Evolutionary conservation across 805 yeast species (phyloP).

Genomic region (Teunomyces kruisii): DNA sequence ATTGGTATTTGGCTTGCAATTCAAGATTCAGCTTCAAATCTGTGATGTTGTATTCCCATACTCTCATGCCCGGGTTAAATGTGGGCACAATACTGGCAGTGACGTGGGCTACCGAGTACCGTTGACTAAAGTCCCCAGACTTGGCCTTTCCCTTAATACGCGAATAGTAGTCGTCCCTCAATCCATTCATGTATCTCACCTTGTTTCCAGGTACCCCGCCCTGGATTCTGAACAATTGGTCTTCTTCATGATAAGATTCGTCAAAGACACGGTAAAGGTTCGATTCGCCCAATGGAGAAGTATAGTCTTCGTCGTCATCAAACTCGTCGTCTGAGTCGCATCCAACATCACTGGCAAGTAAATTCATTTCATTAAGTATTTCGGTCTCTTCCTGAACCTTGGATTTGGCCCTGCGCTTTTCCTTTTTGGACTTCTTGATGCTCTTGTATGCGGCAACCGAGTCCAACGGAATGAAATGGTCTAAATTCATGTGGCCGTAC

Average conservation of each 20-base stretch:
- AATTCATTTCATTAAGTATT: background rate
- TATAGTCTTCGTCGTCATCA: slow-evolving; percentile 24
- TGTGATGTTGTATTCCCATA: slow-evolving; percentile 83
- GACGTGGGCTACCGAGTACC: slow-evolving; percentile 70
- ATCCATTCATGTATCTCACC: slow-evolving; percentile 57
- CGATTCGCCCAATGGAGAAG: slow-evolving; percentile 2
- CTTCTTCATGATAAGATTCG: slow-evolving; percentile 10
- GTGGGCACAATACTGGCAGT: slow-evolving; percentile 80
- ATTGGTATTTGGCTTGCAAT: slow-evolving; percentile 12
- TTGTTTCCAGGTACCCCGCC: slow-evolving; percentile 73
- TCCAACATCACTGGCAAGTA: slow-evolving; percentile 11
- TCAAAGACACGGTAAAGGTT: slow-evolving; percentile 4
- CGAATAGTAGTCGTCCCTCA: slow-evolving; percentile 55
- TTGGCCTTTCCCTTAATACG: slow-evolving; percentile 45
- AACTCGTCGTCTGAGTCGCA: slow-evolving; percentile 20
- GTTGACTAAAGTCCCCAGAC: slow-evolving; percentile 46
- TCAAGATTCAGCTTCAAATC: slow-evolving; percentile 38
- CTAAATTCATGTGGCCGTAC: slow-evolving; percentile 88
- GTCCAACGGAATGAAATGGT: slow-evolving; percentile 80
- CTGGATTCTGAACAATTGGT: slow-evolving; percentile 29
- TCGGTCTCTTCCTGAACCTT: background rate
- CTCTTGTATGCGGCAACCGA: slow-evolving; percentile 64
- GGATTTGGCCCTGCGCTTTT: slow-evolving; percentile 9
- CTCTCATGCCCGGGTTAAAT: slow-evolving; percentile 76
- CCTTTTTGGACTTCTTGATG: slow-evolving; percentile 24